Evolutionary conservation across 225 moss, liverwort and hornwort genomes (phyloP).

Genomic region (Antitrichia curtipendula): DNA sequence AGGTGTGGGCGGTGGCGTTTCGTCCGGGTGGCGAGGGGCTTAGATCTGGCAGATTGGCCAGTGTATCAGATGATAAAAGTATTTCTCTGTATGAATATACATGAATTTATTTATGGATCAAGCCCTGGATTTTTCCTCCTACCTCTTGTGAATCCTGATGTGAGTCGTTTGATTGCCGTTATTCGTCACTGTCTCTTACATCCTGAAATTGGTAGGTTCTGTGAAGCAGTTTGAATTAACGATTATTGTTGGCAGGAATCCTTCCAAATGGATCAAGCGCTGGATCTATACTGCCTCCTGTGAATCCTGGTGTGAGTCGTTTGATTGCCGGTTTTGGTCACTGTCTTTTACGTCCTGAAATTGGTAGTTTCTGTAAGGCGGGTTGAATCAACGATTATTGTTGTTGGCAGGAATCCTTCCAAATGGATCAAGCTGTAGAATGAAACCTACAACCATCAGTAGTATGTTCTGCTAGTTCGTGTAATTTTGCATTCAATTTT

Average conservation of each 20-base stretch:
- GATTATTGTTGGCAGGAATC: background rate
- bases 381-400: background rate
- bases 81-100: conserved; percentile 92
- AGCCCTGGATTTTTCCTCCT: background rate
- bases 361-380: background rate
- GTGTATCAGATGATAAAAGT: conserved; percentile 87
- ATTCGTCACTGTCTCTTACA: background rate
- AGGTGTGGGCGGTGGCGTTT: conserved; percentile 95
- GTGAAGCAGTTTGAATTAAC: background rate
- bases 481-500: background rate
- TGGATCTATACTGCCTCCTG: background rate
- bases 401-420: background rate
- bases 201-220: background rate
- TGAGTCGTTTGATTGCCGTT: background rate
- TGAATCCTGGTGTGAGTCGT: no score
- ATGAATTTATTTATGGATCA: conserved; percentile 12
- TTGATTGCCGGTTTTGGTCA: background rate
- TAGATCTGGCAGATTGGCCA: conserved; percentile 71
- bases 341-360: background rate
- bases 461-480: background rate
- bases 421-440: background rate
- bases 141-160: background rate
- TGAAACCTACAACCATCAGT: background rate
- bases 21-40: conserved; percentile 59
- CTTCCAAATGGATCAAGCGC: background rate